A percentile compares a stretch with the other conserved stretches of the same genome.
Conservation (phyloP, 768 basidiomycete genomes). For the Rhodosporidiobolus sp. region DNA sequence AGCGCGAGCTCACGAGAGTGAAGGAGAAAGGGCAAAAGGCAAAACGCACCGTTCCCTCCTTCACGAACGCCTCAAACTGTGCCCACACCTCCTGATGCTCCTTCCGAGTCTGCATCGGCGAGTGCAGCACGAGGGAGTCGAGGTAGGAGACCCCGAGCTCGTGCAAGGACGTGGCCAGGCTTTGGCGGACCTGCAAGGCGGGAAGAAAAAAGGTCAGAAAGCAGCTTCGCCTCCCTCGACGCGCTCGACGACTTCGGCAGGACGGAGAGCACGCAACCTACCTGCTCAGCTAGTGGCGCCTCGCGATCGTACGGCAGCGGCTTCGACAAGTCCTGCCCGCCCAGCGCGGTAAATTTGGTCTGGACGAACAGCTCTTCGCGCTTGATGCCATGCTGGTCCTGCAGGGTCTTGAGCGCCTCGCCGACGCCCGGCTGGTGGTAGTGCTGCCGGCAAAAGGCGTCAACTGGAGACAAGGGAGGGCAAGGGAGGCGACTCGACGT, state of each 20-base stretch:
- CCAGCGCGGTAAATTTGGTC: conserved; percentile 76
- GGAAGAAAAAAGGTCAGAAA: conserved; percentile 48
- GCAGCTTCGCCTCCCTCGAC: too few relatives aligned
- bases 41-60: not conserved
- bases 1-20: not conserved
- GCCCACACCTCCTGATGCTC: not conserved
- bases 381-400: conserved; percentile 60
- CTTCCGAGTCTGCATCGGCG: conserved; percentile 57
- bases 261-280: not conserved
- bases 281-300: conserved; percentile 40
- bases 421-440: conserved; percentile 76
- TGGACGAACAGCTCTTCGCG: conserved; percentile 73
- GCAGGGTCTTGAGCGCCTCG: conserved; percentile 61
- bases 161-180: conserved; percentile 62
- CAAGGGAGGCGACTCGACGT: not conserved
- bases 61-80: conserved; percentile 6
- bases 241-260: too few relatives aligned
- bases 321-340: conserved; percentile 66
- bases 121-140: conserved; percentile 76
- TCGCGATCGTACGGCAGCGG: conserved; percentile 70
- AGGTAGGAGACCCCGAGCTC: conserved; percentile 71
- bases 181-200: conserved; percentile 61
- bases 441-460: not conserved
- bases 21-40: not conserved
- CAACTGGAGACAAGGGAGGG: not conserved